Percentiles rank a stretch among this genome's conserved stretches.
phyloP scores from a whole-genome alignment of 148 eudicot genomes.

The Cornus florida region DNA sequence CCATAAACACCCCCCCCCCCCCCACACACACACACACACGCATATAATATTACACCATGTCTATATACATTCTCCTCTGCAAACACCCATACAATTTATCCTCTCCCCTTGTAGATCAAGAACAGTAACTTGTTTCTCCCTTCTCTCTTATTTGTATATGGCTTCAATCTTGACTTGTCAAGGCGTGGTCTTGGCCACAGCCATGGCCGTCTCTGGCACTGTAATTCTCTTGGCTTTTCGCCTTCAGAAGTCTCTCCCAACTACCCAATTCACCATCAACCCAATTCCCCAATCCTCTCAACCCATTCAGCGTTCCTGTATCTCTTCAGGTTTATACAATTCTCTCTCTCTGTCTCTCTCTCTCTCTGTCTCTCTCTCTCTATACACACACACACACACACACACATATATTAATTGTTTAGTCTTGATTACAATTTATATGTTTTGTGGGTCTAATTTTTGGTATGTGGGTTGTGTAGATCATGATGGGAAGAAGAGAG shows the following conservation, averaged over 20 bases:
- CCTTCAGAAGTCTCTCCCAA: conserved; percentile 40
- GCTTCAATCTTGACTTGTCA: conserved; percentile 43
- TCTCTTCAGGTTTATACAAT: conserved; percentile 49
- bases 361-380: not conserved
- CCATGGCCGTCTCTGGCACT: conserved; percentile 81
- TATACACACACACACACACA: not conserved
- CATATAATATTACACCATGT: conserved; percentile 9
- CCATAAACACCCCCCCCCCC: not conserved
- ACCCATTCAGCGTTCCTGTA: conserved; percentile 58
- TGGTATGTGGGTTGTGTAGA: conserved; percentile 3
- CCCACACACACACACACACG: not conserved
- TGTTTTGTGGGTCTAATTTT: not conserved
- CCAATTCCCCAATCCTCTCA: conserved; percentile 8
- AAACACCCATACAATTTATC: not conserved
- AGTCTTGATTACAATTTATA: not conserved
- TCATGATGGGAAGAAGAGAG: conserved; percentile 18
- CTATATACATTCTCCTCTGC: not conserved
- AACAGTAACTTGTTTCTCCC: not conserved
- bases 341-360: not conserved
- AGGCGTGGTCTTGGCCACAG: conserved; percentile 60
- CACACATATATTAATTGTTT: not conserved
- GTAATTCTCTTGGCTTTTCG: conserved; percentile 48
- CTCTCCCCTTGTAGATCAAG: not conserved
- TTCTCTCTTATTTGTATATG: conserved; percentile 21
- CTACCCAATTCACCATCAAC: conserved; percentile 28